Conservation (phyloP, 345 rosid species). For the Salix koriyanagi region DNA sequence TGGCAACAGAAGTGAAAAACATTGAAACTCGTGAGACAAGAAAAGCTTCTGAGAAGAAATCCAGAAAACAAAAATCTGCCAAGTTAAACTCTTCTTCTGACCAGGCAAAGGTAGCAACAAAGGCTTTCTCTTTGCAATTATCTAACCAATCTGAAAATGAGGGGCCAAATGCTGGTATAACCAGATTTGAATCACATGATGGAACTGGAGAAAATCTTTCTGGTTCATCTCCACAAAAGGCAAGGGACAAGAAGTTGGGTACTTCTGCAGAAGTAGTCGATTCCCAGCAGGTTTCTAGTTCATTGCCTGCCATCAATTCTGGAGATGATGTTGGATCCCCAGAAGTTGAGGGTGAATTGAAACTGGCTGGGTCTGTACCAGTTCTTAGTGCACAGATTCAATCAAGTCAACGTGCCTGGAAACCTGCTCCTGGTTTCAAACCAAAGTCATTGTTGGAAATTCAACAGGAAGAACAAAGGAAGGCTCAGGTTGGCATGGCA, state of each 20-base stretch:
- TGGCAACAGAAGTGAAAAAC: constrained; percentile 37
- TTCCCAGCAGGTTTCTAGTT: constrained; percentile 29
- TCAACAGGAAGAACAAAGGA: constrained; percentile 90
- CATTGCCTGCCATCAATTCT: constrained; percentile 19
- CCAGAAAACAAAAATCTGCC: constrained; percentile 67
- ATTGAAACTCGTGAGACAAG: constrained; percentile 52
- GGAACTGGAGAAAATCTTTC: constrained; percentile 16
- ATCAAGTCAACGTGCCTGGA: constrained; percentile 71
- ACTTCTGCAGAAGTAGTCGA: constrained; percentile 30
- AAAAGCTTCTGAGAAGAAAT: constrained; percentile 74
- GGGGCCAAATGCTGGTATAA: constrained; percentile 29
- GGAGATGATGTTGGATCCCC: constrained; percentile 30
- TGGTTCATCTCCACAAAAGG: constrained; percentile 24
- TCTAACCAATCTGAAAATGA: constrained; percentile 44
- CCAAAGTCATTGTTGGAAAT: constrained; percentile 92
- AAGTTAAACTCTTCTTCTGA: constrained; percentile 52
- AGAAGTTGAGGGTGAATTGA: constrained; percentile 39
- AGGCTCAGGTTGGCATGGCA: constrained; percentile 47
- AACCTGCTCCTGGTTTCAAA: constrained; percentile 94
- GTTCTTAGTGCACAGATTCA: constrained; percentile 32
- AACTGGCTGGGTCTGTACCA: constrained; percentile 17
- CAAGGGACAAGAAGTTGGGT: constrained; percentile 26
- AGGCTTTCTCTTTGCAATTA: constrained; percentile 38
- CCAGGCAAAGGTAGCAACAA: constrained; percentile 43
- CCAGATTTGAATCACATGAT: constrained; percentile 20